Evolutionary conservation across 768 basidiomycete genomes (phyloP), one percentile per base, ranked within the genome.

Genomic region (Hericium alpestre): DNA sequence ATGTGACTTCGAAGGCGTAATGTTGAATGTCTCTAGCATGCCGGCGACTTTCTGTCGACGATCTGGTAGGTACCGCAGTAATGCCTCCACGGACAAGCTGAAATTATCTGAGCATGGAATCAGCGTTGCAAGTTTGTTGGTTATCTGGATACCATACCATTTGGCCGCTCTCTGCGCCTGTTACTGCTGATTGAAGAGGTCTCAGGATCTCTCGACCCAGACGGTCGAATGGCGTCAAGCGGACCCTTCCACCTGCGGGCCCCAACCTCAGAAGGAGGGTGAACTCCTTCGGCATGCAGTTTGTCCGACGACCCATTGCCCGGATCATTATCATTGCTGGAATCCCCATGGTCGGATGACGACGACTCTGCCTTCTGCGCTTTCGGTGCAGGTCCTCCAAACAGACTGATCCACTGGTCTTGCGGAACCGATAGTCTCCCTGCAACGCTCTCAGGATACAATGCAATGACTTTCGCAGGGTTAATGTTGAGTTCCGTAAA

Each of bases 401-500:
- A 96, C 3, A 94, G 71, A 4, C 78, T 74, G 65, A 95, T 85
- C 89, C 92, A 93, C 7, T 75, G 72, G 1, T 85, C 84, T 47
- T 72, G 78, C 11, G 84, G 80, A 0, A 87, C 80, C 5, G 83
- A 75, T 8, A 97, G 70, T 37, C 89, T 77, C 6, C 95, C 95
- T 1, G 92, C 79, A 3, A 98, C 80, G 12, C 76, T 75, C 38
- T 87, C 82, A 0, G 91, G 89, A 69, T 91, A 99, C 6, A 98
- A 73, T 1, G 93, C 87, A 20, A 98, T 78, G 3, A 99, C 90
- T 65, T 93, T 92, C 0, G 94, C 91, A 0, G 96, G 96, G 65
- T 94, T 94, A 62, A 93, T 75, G 61, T 97, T 87, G 43, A 95
- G 83, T 43, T 87, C 82, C 51, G 93, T 79, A 68, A 98, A 93